These are phyloP conservation scores for Cyberlindnera mycetangii DNA, from an alignment of 805 yeast species.

Conservation along the genomic window DNA sequence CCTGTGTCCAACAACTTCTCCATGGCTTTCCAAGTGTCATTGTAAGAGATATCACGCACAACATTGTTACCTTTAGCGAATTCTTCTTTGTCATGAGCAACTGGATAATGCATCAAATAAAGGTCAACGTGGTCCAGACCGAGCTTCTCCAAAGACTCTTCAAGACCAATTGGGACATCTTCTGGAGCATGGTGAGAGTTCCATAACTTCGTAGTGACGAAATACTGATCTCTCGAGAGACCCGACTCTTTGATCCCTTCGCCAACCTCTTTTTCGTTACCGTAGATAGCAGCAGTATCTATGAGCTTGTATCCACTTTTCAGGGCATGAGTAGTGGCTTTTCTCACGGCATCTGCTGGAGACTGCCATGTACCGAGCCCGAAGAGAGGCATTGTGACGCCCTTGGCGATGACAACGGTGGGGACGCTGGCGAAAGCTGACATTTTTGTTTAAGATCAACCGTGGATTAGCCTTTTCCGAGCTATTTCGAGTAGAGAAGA, in stretches of 20 bases:
- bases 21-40: constrained; percentile 56
- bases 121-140: constrained; percentile 55
- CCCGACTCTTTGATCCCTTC: constrained; percentile 45
- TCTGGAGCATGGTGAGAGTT: constrained; percentile 40
- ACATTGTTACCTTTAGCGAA: constrained; percentile 23
- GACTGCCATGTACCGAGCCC: constrained; percentile 50
- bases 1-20: constrained; percentile 54
- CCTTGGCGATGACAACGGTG: constrained; percentile 42
- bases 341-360: constrained; percentile 32
- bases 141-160: constrained; percentile 45
- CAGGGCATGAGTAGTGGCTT: constrained; percentile 45
- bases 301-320: constrained; percentile 54
- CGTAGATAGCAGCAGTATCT: constrained; percentile 65
- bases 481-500: too few relatives aligned
- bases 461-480: too few relatives aligned
- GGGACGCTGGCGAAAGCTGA: constrained; percentile 8
- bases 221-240: constrained; percentile 41
- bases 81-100: constrained; percentile 41
- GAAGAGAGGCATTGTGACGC: constrained; percentile 44
- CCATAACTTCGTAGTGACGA: constrained; percentile 58
- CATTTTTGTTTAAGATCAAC: too few relatives aligned
- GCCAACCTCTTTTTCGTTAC: constrained; percentile 55
- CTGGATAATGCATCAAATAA: constrained; percentile 60
- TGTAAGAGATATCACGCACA: constrained; percentile 40
- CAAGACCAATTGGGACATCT: constrained; percentile 38